phyloP scores from a whole-genome alignment of 495 filamentous ascomycete species.

The Gamarada debralockiae region DNA sequence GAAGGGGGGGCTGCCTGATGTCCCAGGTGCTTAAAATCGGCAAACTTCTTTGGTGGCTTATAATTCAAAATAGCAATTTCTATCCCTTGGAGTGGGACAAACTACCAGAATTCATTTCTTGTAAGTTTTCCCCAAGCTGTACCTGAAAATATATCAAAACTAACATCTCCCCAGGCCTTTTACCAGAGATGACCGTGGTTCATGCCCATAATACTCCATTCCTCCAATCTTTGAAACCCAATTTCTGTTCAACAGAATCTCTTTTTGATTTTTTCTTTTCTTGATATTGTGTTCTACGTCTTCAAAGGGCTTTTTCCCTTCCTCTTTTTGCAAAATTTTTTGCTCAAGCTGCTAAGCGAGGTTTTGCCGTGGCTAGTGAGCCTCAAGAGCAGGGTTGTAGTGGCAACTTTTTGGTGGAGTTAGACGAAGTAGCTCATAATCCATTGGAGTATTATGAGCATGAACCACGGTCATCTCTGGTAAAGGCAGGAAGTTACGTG shows the following conservation, averaged over 20 bases:
- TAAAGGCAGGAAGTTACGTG: conserved; percentile 28
- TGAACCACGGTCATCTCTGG: conserved; percentile 36
- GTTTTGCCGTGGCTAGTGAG: too few species aligned
- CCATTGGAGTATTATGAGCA: conserved; percentile 31
- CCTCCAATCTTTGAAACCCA: conserved; percentile 33
- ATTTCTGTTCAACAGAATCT: conserved; percentile 20
- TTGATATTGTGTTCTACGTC: background rate
- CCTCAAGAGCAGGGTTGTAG: too few species aligned
- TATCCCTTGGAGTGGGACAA: conserved; percentile 31
- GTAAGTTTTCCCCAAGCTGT: conserved; percentile 9
- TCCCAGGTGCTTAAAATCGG: too few species aligned
- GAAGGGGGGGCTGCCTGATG: too few species aligned
- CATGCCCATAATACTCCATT: conserved; percentile 32
- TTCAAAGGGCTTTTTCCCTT: background rate
- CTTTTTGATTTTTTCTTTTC: conserved; percentile 12
- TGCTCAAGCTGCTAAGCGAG: too few species aligned
- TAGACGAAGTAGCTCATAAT: too few species aligned
- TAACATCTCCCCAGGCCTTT: conserved; percentile 29
- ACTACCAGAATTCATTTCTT: conserved; percentile 38
- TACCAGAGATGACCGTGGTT: conserved; percentile 38
- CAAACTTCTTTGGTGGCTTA: background rate
- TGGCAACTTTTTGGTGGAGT: too few species aligned
- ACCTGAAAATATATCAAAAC: background rate
- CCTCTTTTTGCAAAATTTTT: background rate
- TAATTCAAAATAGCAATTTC: conserved; percentile 16